Evolutionary conservation across 345 rosid genomes (phyloP).

Genomic region (Corchorus olitorius): DNA sequence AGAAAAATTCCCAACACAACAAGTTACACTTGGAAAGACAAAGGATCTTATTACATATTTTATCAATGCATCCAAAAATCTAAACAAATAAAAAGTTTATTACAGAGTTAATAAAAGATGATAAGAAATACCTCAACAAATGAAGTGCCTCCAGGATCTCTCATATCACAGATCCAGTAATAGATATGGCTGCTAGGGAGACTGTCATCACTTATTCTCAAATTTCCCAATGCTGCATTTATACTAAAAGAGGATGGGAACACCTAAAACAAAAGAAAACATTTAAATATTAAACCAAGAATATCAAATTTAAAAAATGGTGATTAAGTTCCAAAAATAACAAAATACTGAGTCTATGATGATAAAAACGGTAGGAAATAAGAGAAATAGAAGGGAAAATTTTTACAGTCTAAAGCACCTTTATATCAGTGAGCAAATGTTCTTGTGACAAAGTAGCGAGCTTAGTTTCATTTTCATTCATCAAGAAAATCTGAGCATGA

Average conservation of each 20-base stretch:
- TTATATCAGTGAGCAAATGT: slow-evolving; percentile 80
- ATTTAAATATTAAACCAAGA: slow-evolving; percentile 17
- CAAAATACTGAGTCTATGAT: neutral
- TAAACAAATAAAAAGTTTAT: slow-evolving; percentile 1
- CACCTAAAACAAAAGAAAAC: slow-evolving; percentile 52
- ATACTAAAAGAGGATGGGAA: slow-evolving; percentile 96
- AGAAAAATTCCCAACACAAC: neutral
- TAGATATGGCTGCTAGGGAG: slow-evolving; percentile 80
- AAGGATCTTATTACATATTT: neutral
- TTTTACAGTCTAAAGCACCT: slow-evolving; percentile 44
- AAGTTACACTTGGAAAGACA: neutral
- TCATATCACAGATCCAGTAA: slow-evolving; percentile 98
- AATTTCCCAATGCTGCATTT: slow-evolving; percentile 85
- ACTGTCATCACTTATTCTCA: slow-evolving; percentile 94
- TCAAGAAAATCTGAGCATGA: slow-evolving; percentile 80
- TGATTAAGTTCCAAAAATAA: neutral
- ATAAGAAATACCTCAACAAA: slow-evolving; percentile 77
- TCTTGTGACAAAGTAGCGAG: slow-evolving; percentile 90
- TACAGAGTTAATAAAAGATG: neutral
- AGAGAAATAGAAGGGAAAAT: neutral
- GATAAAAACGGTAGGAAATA: slow-evolving; percentile 1
- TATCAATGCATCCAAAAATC: slow-evolving; percentile 2
- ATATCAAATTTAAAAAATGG: slow-evolving; percentile 11
- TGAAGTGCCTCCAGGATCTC: slow-evolving; percentile 95
- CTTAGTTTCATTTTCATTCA: slow-evolving; percentile 92